A percentile compares a stretch with the other conserved stretches of the same genome.
Conservation (phyloP, 192 early-diverging fungal genomes). For the Entomortierella parvispora region DNA sequence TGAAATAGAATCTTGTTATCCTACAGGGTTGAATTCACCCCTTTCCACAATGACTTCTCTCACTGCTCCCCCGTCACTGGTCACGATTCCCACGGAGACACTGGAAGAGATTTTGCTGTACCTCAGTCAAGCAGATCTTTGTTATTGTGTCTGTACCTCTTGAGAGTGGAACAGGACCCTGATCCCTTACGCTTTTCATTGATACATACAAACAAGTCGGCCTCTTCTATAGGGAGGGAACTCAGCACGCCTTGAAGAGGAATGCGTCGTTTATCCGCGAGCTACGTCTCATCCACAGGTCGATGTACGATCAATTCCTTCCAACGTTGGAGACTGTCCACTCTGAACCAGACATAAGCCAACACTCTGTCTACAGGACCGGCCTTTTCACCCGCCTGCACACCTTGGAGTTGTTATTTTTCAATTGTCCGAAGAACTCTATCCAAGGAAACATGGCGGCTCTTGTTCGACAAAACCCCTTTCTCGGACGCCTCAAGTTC, state of each 20-base stretch:
- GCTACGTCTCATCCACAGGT: too few species aligned
- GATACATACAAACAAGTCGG: too few species aligned
- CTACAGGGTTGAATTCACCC: too few species aligned
- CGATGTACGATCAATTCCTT: background rate
- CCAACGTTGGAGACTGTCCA: background rate
- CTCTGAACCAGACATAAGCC: background rate
- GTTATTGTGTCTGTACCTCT: background rate
- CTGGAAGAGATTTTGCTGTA: background rate
- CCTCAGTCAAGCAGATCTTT: constrained; percentile 1
- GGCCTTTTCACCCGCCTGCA: background rate
- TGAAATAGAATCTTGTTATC: too few species aligned
- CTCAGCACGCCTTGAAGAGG: background rate
- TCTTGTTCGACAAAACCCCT: too few species aligned
- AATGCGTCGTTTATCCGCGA: too few species aligned
- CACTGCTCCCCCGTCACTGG: background rate
- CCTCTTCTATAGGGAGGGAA: background rate
- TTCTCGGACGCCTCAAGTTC: too few species aligned
- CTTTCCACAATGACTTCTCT: constrained; percentile 2
- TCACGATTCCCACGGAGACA: constrained; percentile 1
- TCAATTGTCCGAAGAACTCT: too few species aligned
- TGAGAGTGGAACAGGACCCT: background rate
- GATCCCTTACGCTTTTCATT: background rate
- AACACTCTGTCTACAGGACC: background rate
- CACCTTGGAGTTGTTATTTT: background rate
- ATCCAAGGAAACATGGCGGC: background rate